Evolutionary conservation across 75 land plant genomes (phyloP).

Genomic region (Cunninghamia lanceolata): DNA sequence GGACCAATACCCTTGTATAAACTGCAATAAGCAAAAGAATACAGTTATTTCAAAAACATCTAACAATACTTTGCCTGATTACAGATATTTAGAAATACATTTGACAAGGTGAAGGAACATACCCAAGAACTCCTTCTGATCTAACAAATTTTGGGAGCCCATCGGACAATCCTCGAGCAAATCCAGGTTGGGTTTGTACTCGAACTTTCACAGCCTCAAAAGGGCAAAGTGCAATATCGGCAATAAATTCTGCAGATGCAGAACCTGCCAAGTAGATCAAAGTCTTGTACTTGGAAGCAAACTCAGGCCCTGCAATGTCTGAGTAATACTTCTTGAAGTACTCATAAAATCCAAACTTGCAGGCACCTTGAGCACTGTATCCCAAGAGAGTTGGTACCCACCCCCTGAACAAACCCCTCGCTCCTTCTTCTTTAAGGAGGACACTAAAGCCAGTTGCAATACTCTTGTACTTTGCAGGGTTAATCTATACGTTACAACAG

Average conservation of each 20-base stretch:
- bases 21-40: slow-evolving; percentile 26
- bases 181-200: slow-evolving; percentile 92
- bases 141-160: slow-evolving; percentile 79
- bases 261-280: slow-evolving; percentile 89
- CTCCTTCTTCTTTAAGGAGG: slow-evolving; percentile 70
- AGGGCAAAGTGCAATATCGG: slow-evolving; percentile 93
- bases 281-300: slow-evolving; percentile 80
- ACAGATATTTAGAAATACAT: neutral
- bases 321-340: slow-evolving; percentile 93
- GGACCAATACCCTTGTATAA: slow-evolving; percentile 85
- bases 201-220: slow-evolving; percentile 94
- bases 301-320: slow-evolving; percentile 78
- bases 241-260: slow-evolving; percentile 89
- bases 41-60: neutral
- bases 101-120: slow-evolving; percentile 2
- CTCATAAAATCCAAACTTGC: slow-evolving; percentile 92
- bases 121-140: slow-evolving; percentile 82
- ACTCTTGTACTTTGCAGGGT: slow-evolving; percentile 86
- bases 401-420: slow-evolving; percentile 72
- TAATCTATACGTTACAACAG: slow-evolving; percentile 41
- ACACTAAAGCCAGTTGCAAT: slow-evolving; percentile 62
- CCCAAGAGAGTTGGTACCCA: slow-evolving; percentile 94
- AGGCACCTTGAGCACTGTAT: slow-evolving; percentile 94
- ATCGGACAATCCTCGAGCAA: slow-evolving; percentile 82
- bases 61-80: neutral